A percentile compares a stretch with the other conserved stretches of the same genome.
phyloP scores from a whole-genome alignment of 768 basidiomycete species.

The Fistulinella prunicolor region DNA sequence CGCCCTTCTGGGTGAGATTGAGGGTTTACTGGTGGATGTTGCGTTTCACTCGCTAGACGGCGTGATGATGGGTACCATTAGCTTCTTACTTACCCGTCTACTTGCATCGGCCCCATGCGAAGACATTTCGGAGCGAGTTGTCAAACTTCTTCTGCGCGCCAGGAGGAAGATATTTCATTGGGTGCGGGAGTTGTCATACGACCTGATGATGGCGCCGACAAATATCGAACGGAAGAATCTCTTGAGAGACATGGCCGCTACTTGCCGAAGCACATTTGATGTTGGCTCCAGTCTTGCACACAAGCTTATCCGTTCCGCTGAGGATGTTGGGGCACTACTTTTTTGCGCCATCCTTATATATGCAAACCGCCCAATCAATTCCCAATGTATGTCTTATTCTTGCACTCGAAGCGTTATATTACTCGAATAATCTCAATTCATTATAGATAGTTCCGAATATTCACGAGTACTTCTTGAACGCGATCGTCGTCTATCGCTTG shows the following conservation, averaged over 20 bases:
- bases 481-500: constrained; percentile 29
- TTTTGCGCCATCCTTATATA: constrained; percentile 32
- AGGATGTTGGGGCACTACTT: constrained; percentile 1
- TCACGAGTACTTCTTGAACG: constrained; percentile 24
- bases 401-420: neutral
- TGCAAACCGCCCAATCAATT: constrained; percentile 25
- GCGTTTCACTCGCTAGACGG: constrained; percentile 38
- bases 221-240: neutral
- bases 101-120: neutral
- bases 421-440: neutral
- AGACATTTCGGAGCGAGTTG: neutral
- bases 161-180: neutral
- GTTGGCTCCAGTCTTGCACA: neutral
- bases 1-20: neutral
- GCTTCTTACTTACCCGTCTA: neutral
- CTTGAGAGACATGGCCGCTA: neutral
- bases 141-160: neutral
- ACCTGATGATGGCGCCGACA: neutral
- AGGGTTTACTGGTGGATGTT: constrained; percentile 15
- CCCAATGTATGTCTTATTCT: neutral
- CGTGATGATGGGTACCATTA: neutral
- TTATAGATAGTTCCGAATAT: neutral
- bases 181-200: neutral
- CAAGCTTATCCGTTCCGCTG: neutral
- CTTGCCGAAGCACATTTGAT: neutral